Conservation (phyloP, 1,284 basidiomycete species). For the Apiotrichum laibachii region DNA sequence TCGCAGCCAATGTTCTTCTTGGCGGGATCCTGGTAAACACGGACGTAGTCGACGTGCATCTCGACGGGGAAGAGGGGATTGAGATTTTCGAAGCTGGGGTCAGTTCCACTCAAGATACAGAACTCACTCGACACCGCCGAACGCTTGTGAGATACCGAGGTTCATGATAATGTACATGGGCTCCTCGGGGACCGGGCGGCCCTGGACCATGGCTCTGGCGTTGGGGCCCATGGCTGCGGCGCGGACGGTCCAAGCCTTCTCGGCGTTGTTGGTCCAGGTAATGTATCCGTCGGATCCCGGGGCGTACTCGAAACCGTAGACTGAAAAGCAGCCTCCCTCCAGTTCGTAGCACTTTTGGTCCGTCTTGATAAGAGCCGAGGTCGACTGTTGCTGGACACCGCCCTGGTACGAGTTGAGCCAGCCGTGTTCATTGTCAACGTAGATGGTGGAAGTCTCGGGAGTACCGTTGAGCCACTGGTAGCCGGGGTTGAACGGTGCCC, state of each 20-base stretch:
- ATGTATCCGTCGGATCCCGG: slow-evolving; percentile 67
- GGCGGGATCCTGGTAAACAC: slow-evolving; percentile 52
- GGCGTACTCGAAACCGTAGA: slow-evolving; percentile 66
- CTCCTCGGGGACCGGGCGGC: slow-evolving; percentile 74
- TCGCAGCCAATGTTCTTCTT: slow-evolving; percentile 50
- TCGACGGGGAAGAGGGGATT: slow-evolving; percentile 13
- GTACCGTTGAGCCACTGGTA: slow-evolving; percentile 41
- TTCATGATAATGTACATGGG: slow-evolving; percentile 62
- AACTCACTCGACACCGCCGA: slow-evolving; percentile 63
- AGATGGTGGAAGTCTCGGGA: slow-evolving; percentile 37
- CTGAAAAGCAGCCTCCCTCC: slow-evolving; percentile 55
- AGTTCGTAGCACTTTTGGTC: slow-evolving; percentile 48
- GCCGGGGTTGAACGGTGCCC: slow-evolving; percentile 48
- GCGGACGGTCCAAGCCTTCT: slow-evolving; percentile 72
- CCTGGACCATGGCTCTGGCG: slow-evolving; percentile 62
- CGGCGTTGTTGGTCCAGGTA: slow-evolving; percentile 67
- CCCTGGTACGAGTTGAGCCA: slow-evolving; percentile 58
- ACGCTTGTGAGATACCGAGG: slow-evolving; percentile 76
- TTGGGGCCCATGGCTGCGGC: slow-evolving; percentile 72
- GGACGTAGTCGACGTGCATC: slow-evolving; percentile 49
- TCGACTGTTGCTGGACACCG: slow-evolving; percentile 63
- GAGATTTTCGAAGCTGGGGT: slow-evolving; percentile 4
- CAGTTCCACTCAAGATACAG: background rate
- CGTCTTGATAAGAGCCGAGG: slow-evolving; percentile 37
- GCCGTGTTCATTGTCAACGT: slow-evolving; percentile 52